Base-by-base conservation (phyloP, 208 protist genomes). In the Trypanosoma theileri region DNA sequence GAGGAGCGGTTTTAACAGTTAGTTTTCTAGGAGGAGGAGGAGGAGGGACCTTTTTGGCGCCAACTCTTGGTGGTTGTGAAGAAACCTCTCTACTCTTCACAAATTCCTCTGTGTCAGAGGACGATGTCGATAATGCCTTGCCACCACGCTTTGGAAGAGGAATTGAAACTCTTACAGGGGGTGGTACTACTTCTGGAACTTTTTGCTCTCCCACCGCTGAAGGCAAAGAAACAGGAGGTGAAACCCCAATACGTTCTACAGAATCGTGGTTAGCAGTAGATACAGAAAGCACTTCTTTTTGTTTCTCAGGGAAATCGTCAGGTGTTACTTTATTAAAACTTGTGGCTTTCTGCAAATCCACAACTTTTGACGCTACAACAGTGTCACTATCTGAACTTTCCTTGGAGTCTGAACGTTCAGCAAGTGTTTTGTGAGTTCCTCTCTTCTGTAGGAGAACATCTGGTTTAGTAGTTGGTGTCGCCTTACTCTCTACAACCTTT, bases 41-140 rank as follows among this genome's bases (percentile, higher is more conserved):
- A 26, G 60, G 60, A 24, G 53, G 45, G 24, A 59, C 42, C 31
- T 28, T 67, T 40, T 28, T 59, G 41, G 10, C 35, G 11, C 1
- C 19, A 12, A 11, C 22, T 14, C 22, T 58, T 65, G 64, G 42
- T 13, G 54, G 19, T 22, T 22, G 0, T 59, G 57, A 42, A 60
- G 59, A 16, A 16, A 22, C 28, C 31, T 17, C 12, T 61, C 44
- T 59, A 22, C 16, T 28, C 0, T 13, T 45, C 19, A 22, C 19
- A 44, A 41, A 9, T 14, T 51, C 58, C 13, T 78, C 73, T 16
- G 26, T 50, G n/a, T 78, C 73, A 12, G 66, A 78, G 35, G 66
- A 78, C 11, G 79, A 84, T 22, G 82, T 87, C 59, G 69, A 76
- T 26, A 85, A 51, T 42, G 79, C 57, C 60, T 81, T 85, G 4